phyloP scores from a whole-genome alignment of 169 alveolate genomes.

The Amoebophrya sp. region DNA sequence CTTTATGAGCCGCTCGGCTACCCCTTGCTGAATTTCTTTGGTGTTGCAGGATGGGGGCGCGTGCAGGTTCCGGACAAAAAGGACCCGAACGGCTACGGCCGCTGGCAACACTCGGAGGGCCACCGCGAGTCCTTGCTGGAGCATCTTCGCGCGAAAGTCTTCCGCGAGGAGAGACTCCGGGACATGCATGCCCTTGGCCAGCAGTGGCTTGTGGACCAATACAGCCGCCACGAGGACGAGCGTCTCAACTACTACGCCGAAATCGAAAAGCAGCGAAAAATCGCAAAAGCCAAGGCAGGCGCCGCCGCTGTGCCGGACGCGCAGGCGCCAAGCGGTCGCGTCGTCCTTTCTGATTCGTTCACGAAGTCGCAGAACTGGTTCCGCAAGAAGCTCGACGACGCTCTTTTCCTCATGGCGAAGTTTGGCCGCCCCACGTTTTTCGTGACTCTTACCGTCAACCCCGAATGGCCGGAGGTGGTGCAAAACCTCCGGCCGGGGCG shows the following conservation, averaged over 20 bases:
- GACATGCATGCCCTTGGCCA: background rate
- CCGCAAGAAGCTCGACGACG: background rate
- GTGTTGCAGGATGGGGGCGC: background rate
- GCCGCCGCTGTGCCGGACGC: background rate
- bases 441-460: background rate
- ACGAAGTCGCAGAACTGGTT: background rate
- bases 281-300: background rate
- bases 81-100: background rate
- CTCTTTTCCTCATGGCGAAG: background rate
- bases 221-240: background rate
- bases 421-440: background rate
- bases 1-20: background rate
- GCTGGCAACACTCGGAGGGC: background rate
- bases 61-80: background rate
- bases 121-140: background rate
- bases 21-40: background rate
- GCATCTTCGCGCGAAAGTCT: background rate
- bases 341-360: background rate
- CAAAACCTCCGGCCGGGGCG: background rate
- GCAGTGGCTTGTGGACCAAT: background rate
- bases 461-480: background rate
- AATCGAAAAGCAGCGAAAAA: background rate
- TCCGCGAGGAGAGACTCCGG: background rate
- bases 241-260: background rate
- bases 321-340: too few relatives aligned